A percentile compares a stretch with the other conserved stretches of the same genome.
These are phyloP conservation scores for Pleurotus djamor DNA, from an alignment of 768 basidiomycete species.

Conservation along the genomic window DNA sequence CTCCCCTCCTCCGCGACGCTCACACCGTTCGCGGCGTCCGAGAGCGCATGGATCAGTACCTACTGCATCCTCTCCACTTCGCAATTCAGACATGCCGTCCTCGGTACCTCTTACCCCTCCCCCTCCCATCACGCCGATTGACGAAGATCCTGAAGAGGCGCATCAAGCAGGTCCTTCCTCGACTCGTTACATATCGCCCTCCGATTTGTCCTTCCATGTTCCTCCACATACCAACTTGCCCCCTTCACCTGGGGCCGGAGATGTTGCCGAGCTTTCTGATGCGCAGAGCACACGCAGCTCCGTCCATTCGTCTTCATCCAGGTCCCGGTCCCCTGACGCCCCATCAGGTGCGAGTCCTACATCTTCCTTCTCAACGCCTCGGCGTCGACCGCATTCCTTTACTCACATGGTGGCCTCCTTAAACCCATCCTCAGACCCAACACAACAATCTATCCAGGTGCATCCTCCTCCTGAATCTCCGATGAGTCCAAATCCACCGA, in stretches of 20 bases:
- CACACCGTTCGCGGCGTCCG: constrained; percentile 61
- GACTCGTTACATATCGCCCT: constrained; percentile 55
- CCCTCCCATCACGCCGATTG: constrained; percentile 77
- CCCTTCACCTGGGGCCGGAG: constrained; percentile 11
- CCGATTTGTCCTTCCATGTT: constrained; percentile 61
- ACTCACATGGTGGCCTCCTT: constrained; percentile 62
- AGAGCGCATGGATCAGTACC: constrained; percentile 38
- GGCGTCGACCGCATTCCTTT: constrained; percentile 61
- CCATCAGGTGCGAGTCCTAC: constrained; percentile 81
- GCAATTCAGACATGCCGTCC: constrained; percentile 44
- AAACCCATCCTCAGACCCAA: constrained; percentile 59
- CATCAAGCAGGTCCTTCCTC: constrained; percentile 48
- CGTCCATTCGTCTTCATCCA: constrained; percentile 44
- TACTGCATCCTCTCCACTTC: constrained; percentile 64
- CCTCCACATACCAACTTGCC: constrained; percentile 48
- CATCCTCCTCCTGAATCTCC: constrained; percentile 83
- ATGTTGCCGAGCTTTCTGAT: constrained; percentile 16
- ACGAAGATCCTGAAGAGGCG: constrained; percentile 54
- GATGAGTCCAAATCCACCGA: constrained; percentile 75
- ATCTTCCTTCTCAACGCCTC: constrained; percentile 77
- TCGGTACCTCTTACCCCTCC: constrained; percentile 46
- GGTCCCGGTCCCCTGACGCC: constrained; percentile 60
- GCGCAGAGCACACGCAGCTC: constrained; percentile 24
- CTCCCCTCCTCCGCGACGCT: constrained; percentile 50
- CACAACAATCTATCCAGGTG: constrained; percentile 59